A percentile compares a stretch with the other conserved stretches of the same genome.
phyloP scores from a whole-genome alignment of 306 rosid genomes.

The Cucurbita argyrosperma region DNA sequence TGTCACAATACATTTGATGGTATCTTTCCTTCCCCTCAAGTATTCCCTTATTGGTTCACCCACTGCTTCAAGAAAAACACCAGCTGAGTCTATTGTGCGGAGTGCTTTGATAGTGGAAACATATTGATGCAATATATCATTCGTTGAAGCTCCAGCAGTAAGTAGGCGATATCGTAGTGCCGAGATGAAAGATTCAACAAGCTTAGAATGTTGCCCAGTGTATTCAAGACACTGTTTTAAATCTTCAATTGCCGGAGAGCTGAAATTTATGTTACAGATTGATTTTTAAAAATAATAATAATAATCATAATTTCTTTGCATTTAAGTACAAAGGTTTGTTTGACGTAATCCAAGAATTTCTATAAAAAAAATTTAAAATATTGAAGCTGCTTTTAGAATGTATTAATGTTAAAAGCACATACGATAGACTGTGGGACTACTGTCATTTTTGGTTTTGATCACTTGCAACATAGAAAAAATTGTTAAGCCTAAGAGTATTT shows the following conservation, averaged over 20 bases:
- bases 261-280: conserved; percentile 12
- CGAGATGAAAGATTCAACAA: conserved; percentile 90
- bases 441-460: too few species aligned
- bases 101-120: conserved; percentile 93
- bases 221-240: conserved; percentile 78
- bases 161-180: conserved; percentile 83
- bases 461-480: too few species aligned
- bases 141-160: conserved; percentile 98
- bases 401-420: neutral
- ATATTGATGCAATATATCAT: conserved; percentile 94
- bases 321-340: neutral
- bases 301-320: neutral
- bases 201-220: conserved; percentile 94
- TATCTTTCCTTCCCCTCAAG: conserved; percentile 92
- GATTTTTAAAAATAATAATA: neutral
- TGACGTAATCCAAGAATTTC: neutral
- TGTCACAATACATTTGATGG: conserved; percentile 91
- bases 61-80: conserved; percentile 92
- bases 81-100: conserved; percentile 90
- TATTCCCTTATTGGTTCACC: conserved; percentile 97
- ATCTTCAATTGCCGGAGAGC: conserved; percentile 95
- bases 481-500: too few species aligned
- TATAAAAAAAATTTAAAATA: neutral
- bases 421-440: neutral
- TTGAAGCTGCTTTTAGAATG: neutral